phyloP scores from a whole-genome alignment of 768 basidiomycete species.

The Podaxis sp. region DNA sequence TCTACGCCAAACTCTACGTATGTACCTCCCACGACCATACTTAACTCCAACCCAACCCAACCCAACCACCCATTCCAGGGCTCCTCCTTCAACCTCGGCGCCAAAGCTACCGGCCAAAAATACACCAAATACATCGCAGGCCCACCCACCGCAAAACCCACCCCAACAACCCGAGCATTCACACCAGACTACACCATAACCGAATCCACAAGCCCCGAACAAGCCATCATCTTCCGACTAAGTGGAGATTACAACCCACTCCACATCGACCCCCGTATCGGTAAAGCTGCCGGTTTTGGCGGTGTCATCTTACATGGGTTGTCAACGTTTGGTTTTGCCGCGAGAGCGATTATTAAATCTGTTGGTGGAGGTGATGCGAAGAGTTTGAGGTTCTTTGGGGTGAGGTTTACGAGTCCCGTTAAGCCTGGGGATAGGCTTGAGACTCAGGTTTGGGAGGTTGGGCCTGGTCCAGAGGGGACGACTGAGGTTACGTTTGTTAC shows the following conservation, averaged over 20 bases:
- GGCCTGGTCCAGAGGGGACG: slow-evolving; percentile 58
- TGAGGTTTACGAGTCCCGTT: slow-evolving; percentile 80
- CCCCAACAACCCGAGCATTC: slow-evolving; percentile 57
- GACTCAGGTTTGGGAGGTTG: slow-evolving; percentile 79
- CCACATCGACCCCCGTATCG: slow-evolving; percentile 76
- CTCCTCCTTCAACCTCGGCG: slow-evolving; percentile 70
- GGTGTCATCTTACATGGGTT: slow-evolving; percentile 86
- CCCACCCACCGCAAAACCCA: slow-evolving; percentile 58
- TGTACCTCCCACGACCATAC: slow-evolving; percentile 16
- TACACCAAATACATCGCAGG: slow-evolving; percentile 63
- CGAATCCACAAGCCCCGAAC: slow-evolving; percentile 64
- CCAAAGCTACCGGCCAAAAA: slow-evolving; percentile 59
- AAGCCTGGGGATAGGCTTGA: slow-evolving; percentile 81
- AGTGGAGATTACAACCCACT: slow-evolving; percentile 81
- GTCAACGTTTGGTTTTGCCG: slow-evolving; percentile 79
- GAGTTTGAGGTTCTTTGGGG: slow-evolving; percentile 67
- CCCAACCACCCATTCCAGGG: slow-evolving; percentile 33
- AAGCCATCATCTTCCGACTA: slow-evolving; percentile 70
- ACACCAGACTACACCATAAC: slow-evolving; percentile 56
- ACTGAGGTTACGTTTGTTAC: slow-evolving; percentile 63
- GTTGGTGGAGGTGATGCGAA: slow-evolving; percentile 61
- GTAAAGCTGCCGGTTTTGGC: slow-evolving; percentile 74
- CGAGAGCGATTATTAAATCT: slow-evolving; percentile 67
- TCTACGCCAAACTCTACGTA: slow-evolving; percentile 66
- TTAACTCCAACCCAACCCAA: background rate